These are phyloP conservation scores for Ammopiptanthus mongolicus DNA, from an alignment of 306 rosid genomes.

Conservation along the genomic window DNA sequence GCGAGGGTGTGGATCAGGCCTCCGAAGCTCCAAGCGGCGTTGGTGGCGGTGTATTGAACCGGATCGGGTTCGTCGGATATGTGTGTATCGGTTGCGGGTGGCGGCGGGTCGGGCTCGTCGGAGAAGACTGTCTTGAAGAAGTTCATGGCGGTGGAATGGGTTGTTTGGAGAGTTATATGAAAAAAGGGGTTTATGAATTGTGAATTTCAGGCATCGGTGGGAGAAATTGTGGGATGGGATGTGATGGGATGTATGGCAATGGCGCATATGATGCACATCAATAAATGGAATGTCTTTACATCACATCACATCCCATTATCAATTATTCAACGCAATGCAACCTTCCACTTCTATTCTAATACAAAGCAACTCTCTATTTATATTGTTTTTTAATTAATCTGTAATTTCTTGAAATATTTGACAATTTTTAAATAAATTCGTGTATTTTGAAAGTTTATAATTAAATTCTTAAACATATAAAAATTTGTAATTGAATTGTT, in stretches of 20 bases:
- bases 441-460: no score
- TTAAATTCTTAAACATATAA: no score
- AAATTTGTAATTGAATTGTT: no score
- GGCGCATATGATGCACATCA: neutral
- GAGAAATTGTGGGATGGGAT: neutral
- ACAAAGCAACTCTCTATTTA: no score
- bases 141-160: constrained; percentile 31
- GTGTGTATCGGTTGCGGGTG: constrained; percentile 6
- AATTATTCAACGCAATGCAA: no score
- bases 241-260: neutral
- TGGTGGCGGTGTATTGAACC: neutral
- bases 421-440: no score
- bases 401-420: no score
- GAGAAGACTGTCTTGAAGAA: constrained; percentile 65
- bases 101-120: constrained; percentile 41
- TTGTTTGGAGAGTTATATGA: neutral
- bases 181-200: neutral
- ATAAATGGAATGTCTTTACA: no score
- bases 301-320: no score
- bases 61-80: constrained; percentile 1
- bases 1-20: constrained; percentile 68
- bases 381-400: no score
- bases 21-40: constrained; percentile 71
- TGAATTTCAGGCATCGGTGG: neutral
- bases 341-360: no score